Evolutionary conservation across 169 alveolate species (phyloP).

Genomic region (Cryptosporidium baileyi): DNA sequence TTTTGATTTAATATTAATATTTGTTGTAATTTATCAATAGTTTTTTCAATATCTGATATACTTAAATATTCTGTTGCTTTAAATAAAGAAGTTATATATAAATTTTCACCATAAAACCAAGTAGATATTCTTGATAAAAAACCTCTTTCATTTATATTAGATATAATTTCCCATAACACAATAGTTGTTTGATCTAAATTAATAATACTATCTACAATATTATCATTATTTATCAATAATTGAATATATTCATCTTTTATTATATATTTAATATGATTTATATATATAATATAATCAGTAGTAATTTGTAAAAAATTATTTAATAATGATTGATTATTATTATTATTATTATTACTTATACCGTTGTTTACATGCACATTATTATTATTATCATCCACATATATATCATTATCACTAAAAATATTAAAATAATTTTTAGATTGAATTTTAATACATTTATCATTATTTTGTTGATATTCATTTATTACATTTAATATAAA

Average conservation of each 20-base stretch:
- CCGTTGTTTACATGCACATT: neutral
- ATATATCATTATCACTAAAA: neutral
- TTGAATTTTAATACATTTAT: neutral
- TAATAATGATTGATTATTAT: too few species aligned
- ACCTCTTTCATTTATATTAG: neutral
- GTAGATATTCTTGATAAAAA: neutral
- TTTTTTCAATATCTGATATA: neutral
- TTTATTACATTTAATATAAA: neutral
- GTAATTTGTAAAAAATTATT: too few species aligned
- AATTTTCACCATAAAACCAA: constrained; percentile 21
- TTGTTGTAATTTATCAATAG: neutral
- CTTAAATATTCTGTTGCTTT: neutral
- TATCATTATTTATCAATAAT: neutral
- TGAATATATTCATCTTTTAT: neutral
- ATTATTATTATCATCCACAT: neutral
- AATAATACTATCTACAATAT: neutral
- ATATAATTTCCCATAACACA: constrained; percentile 22
- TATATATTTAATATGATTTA: neutral
- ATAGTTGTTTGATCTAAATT: constrained; percentile 26
- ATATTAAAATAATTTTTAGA: neutral
- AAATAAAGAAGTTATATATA: constrained; percentile 5
- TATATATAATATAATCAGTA: too few species aligned
- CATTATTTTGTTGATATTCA: neutral
- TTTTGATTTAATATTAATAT: neutral
- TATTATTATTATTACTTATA: neutral